Base-by-base conservation (phyloP, 208 protist genomes). In the Porcisia deanei region DNA sequence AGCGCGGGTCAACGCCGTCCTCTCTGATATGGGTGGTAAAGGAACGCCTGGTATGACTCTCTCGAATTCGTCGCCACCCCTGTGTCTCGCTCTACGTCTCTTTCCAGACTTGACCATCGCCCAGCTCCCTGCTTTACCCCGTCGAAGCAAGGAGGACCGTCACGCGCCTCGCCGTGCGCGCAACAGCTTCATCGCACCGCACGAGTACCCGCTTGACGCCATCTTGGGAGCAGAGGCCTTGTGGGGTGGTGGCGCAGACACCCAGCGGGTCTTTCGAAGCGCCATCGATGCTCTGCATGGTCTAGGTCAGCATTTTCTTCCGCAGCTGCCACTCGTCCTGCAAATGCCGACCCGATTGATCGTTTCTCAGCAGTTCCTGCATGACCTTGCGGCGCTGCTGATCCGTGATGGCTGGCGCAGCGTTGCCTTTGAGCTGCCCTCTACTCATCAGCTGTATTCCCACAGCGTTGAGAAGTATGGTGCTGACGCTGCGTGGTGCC, bases 311-410 rank as follows among this genome's bases (percentile, higher is more conserved):
- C 76, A 52, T 1, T 63, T 84, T 16, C 64, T 79, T 14, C 64
- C 80, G 12, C 60, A 75, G 41, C 25, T 86, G 39, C 79, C 85
- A 7, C 64, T 90, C 10, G 73, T 86, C 18, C 66, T 92, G 52
- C 64, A 89, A 45, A 75, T 92, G 54, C 88, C 88, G n/a, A 90
- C 88, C 49, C 82, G 85, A 2, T 61, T 92, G 25, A 76, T 92
- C n/a, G 85, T 92, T 1, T 85, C 83, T 8, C 88, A 92, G 79
- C 55, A 73, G 47, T 88, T 88, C 47, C 85, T 85, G 22, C 72
- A 88, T n/a, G 63, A 75, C 7, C 65, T 92, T 10, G 76, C 77
- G 14, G 65, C 39, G 34, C 25, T 76, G 54, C 72, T 85, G 9
- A 60, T 67, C 53, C 76, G 71, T 14, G 43, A 60, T 60, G 68